Percentiles rank a stretch among this genome's conserved stretches.
Conservation (phyloP, 306 rosid species). For the Dalbergia oliveri region DNA sequence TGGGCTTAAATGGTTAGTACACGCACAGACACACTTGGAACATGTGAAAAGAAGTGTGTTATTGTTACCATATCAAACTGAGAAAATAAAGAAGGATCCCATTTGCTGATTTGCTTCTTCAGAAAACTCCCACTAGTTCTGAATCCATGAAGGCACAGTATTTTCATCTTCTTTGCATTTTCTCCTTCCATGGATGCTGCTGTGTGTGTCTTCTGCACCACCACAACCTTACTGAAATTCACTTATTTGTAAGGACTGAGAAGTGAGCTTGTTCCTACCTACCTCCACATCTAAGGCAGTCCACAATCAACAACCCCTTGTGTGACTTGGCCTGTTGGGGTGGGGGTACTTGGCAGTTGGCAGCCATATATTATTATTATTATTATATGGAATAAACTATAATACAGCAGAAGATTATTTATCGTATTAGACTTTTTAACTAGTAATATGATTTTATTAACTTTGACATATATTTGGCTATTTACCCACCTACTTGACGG, state of each 20-base stretch:
- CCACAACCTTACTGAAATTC: neutral
- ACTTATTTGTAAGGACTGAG: slow-evolving; percentile 23
- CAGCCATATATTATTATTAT: too few relatives aligned
- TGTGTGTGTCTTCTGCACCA: slow-evolving; percentile 1
- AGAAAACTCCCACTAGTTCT: slow-evolving; percentile 87
- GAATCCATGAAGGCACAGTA: slow-evolving; percentile 92
- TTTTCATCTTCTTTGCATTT: slow-evolving; percentile 64
- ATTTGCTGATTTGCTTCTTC: slow-evolving; percentile 80
- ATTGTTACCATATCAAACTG: slow-evolving; percentile 71
- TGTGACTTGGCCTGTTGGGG: neutral
- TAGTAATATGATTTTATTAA: too few relatives aligned
- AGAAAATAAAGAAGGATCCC: slow-evolving; percentile 80
- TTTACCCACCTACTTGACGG: neutral
- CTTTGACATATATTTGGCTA: too few relatives aligned
- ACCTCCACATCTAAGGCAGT: slow-evolving; percentile 18
- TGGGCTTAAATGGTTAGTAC: neutral
- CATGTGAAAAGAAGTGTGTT: neutral
- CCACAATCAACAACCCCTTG: neutral
- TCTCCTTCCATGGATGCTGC: slow-evolving; percentile 50
- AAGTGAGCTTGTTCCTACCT: slow-evolving; percentile 34
- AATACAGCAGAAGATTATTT: too few relatives aligned
- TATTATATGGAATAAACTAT: too few relatives aligned
- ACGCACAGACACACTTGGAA: neutral
- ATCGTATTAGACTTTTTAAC: too few relatives aligned
- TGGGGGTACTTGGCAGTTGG: neutral